Conservation (phyloP, 2,329 filamentous ascomycete genomes). For the Claviceps pusilla region DNA sequence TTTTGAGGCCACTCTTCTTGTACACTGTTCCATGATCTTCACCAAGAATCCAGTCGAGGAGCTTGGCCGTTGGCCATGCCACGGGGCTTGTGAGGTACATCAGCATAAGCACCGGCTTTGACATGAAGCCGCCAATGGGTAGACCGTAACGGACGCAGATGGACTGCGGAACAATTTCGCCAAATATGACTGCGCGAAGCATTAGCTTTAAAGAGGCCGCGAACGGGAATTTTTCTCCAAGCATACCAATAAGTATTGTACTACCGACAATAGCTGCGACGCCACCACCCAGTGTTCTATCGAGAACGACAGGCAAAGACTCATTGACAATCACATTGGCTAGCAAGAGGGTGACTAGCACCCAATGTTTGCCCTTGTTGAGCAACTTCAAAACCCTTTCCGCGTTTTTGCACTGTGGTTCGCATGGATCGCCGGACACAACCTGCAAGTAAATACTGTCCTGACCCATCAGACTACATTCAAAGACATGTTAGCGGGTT, state of each 20-base stretch:
- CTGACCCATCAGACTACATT: conserved; percentile 44
- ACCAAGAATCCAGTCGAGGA: conserved; percentile 83
- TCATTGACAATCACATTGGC: conserved; percentile 98
- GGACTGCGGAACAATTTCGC: conserved; percentile 89
- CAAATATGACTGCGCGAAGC: conserved; percentile 72
- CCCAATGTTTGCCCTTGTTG: conserved; percentile 91
- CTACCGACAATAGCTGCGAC: conserved; percentile 88
- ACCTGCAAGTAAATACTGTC: conserved; percentile 97
- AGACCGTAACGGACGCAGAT: conserved; percentile 92
- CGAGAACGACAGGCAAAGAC: conserved; percentile 84
- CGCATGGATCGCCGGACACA: conserved; percentile 70
- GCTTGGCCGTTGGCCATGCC: conserved; percentile 88
- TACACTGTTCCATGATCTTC: conserved; percentile 93
- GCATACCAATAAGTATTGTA: conserved; percentile 79
- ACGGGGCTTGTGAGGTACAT: conserved; percentile 89
- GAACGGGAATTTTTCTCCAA: too few relatives aligned
- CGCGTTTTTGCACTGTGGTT: conserved; percentile 75
- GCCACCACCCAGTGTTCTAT: conserved; percentile 83
- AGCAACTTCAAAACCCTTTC: conserved; percentile 65
- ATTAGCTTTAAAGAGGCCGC: neutral
- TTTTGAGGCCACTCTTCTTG: conserved; percentile 96
- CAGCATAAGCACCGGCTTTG: conserved; percentile 67
- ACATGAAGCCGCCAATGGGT: conserved; percentile 87
- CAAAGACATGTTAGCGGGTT: conserved; percentile 1
- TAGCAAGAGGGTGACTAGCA: conserved; percentile 80